Evolutionary conservation across 352 stramenopile species (phyloP).

Genomic region (Pythium oligandrum): DNA sequence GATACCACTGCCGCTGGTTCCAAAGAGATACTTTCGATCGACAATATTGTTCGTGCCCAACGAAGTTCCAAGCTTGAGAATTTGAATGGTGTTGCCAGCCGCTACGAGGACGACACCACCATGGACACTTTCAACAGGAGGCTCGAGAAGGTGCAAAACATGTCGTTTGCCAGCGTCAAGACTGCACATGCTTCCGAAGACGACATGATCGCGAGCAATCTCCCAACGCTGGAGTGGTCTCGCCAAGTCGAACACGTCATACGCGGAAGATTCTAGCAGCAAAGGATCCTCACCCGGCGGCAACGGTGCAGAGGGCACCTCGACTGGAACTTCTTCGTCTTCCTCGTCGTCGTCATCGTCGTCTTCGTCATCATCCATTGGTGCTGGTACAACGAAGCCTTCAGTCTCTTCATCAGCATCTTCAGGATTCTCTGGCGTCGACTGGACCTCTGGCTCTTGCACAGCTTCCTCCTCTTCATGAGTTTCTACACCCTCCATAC

Average conservation of each 20-base stretch:
- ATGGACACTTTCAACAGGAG: constrained; percentile 21
- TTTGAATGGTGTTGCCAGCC: constrained; percentile 68
- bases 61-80: constrained; percentile 40
- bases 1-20: constrained; percentile 56
- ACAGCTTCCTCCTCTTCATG: neutral
- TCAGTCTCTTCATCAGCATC: neutral
- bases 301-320: neutral
- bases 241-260: constrained; percentile 31
- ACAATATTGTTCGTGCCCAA: constrained; percentile 14
- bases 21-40: constrained; percentile 57
- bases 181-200: constrained; percentile 61
- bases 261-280: constrained; percentile 18
- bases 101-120: constrained; percentile 58
- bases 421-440: neutral
- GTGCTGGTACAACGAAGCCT: no score
- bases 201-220: constrained; percentile 63
- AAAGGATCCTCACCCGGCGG: constrained; percentile 9
- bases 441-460: neutral
- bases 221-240: constrained; percentile 59
- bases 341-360: constrained; percentile 3
- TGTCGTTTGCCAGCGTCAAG: constrained; percentile 63
- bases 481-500: no score
- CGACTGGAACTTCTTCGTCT: constrained; percentile 1
- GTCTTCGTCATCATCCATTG: constrained; percentile 5
- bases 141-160: constrained; percentile 65